Conservation (phyloP, 2,329 filamentous ascomycete species). For the Exophiala xenobiotica region DNA sequence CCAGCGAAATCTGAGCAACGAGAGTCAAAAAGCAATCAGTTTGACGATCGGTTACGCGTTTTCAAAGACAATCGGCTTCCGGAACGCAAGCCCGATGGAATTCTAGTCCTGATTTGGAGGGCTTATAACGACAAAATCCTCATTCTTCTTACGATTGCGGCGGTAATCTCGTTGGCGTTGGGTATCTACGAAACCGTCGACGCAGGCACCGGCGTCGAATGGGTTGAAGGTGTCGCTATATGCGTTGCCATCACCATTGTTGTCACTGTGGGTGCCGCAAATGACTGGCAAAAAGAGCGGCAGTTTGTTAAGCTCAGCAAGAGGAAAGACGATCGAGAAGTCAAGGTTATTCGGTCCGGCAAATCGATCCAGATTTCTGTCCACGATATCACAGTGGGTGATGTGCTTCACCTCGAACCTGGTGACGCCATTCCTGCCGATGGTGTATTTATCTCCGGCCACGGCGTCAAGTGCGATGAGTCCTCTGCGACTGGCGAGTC, state of each 20-base stretch:
- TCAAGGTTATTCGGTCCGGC: slow-evolving; percentile 67
- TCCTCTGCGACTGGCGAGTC: slow-evolving; percentile 73
- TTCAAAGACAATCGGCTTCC: slow-evolving; percentile 63
- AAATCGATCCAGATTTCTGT: slow-evolving; percentile 64
- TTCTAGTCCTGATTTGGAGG: slow-evolving; percentile 63
- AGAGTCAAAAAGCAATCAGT: slow-evolving; percentile 36
- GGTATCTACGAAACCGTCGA: slow-evolving; percentile 68
- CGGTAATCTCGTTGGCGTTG: slow-evolving; percentile 65
- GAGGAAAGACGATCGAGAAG: slow-evolving; percentile 60
- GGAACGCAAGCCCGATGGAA: slow-evolving; percentile 61
- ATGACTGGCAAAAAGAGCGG: slow-evolving; percentile 68
- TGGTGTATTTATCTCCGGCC: slow-evolving; percentile 65
- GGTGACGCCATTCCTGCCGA: slow-evolving; percentile 71
- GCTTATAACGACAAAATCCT: slow-evolving; percentile 74
- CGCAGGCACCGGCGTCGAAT: slow-evolving; percentile 54
- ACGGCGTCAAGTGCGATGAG: slow-evolving; percentile 69
- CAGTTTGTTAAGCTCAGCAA: slow-evolving; percentile 64
- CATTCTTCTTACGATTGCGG: slow-evolving; percentile 67
- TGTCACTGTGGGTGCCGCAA: slow-evolving; percentile 61
- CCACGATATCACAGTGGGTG: slow-evolving; percentile 67
- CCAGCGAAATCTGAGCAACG: slow-evolving; percentile 9
- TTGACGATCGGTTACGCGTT: slow-evolving; percentile 59
- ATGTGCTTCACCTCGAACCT: slow-evolving; percentile 67
- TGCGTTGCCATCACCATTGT: slow-evolving; percentile 65
- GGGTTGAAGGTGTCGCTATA: slow-evolving; percentile 68